Base-by-base conservation (phyloP, 805 yeast species). In the Candida coquimbonensis region DNA sequence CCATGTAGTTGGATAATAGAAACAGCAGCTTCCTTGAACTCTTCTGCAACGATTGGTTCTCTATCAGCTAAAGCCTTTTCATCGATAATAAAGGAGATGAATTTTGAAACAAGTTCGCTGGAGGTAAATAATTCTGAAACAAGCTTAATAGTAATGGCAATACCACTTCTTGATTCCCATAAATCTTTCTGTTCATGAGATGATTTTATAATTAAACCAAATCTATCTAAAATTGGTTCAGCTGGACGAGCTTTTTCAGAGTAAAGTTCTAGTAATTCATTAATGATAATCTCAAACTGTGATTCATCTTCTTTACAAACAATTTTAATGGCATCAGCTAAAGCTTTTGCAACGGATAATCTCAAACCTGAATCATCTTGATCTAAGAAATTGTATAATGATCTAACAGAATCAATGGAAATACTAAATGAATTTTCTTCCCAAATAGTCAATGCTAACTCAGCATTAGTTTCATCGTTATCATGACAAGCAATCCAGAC, bases 21-120 rank as follows among this genome's bases (percentile, higher is more conserved):
- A 47, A 87, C 73, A 42, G 96, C 98, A n/a, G 96, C 93, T 45
- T 84, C 91, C 57, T 87, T 89, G 61, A 89, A 73, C 59, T 86
- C 95, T 50, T 81, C 85, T 44, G 93, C 77, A 5, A 88, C 96
- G 43, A 77, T 64, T 0, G 75, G 66, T 48, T 86, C 85, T 47
- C 75, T 72, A 59, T 90, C 98, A 27, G 87, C 89, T 38, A 89
- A 68, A 1, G 91, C 86, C 39, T 75, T 73, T 41, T 72, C 77
- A 16, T 75, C 69, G 27, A 83, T 76, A 44, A 87, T 66, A 61
- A 87, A 87, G 21, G 65, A 62, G 55, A 89, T 76, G n/a, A 87
- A 62, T 27, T 63, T 59, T 12, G 74, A 72, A 34, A 87, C 76
- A 8, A 74, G 64, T 1, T 62, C 59, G 9, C 52, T 52, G 6